Evolutionary conservation across 73 alveolate genomes (phyloP).

Genomic region (Paramecium caudatum): DNA sequence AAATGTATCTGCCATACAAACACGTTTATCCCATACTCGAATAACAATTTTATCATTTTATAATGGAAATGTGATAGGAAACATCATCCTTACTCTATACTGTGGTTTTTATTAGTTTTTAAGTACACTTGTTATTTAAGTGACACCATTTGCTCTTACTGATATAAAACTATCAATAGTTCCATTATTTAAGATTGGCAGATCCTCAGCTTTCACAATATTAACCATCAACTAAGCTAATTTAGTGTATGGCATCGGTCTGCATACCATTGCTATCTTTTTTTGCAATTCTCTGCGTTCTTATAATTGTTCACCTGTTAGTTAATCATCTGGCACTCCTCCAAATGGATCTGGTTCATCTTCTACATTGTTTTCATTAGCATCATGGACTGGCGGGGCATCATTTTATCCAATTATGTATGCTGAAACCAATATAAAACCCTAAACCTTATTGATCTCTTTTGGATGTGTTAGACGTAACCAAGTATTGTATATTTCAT

Average conservation of each 20-base stretch:
- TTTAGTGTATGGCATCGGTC: constrained; percentile 80
- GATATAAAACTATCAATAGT: constrained; percentile 83
- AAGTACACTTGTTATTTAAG: constrained; percentile 81
- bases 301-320: constrained; percentile 78
- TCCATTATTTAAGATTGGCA: constrained; percentile 80
- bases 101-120: constrained; percentile 85
- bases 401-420: constrained; percentile 95
- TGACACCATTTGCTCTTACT: constrained; percentile 86
- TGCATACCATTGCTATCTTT: constrained; percentile 70
- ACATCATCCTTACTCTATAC: constrained; percentile 82
- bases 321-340: constrained; percentile 86
- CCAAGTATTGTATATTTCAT: constrained; percentile 93
- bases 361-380: constrained; percentile 86
- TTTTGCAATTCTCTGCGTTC: constrained; percentile 78
- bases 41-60: constrained; percentile 91
- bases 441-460: constrained; percentile 86
- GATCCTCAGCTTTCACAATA: constrained; percentile 89
- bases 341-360: constrained; percentile 86
- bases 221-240: constrained; percentile 87
- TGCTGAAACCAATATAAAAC: constrained; percentile 87
- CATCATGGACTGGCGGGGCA: constrained; percentile 95
- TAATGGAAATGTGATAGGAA: constrained; percentile 89
- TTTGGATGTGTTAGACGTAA: constrained; percentile 87
- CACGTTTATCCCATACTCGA: constrained; percentile 90
- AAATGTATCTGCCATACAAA: constrained; percentile 82